phyloP scores from a whole-genome alignment of 495 filamentous ascomycete species.

The Penicillium soppii region DNA sequence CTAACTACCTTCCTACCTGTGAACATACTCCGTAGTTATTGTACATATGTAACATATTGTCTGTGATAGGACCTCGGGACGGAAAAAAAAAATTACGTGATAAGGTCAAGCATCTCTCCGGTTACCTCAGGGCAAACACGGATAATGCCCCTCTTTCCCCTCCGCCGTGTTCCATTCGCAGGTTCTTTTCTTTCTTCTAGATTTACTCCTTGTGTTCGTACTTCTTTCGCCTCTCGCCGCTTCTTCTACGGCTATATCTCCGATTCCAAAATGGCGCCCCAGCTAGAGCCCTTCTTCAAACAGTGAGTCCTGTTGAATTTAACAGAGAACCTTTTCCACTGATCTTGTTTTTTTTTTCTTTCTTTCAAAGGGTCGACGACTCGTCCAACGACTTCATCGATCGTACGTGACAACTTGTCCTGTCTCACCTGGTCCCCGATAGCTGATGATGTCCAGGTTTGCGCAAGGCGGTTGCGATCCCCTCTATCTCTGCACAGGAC shows the following conservation, averaged over 20 bases:
- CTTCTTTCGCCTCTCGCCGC: slow-evolving; percentile 25
- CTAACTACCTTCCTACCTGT: too few relatives aligned
- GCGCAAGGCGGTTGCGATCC: slow-evolving; percentile 89
- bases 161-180: slow-evolving; percentile 35
- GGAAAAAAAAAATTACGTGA: slow-evolving; percentile 27
- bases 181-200: slow-evolving; percentile 18
- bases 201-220: slow-evolving; percentile 12
- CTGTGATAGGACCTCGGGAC: slow-evolving; percentile 23
- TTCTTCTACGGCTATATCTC: slow-evolving; percentile 47
- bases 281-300: slow-evolving; percentile 80
- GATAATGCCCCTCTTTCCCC: slow-evolving; percentile 45
- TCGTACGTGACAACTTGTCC: slow-evolving; percentile 45
- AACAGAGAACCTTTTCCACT: background rate
- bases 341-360: background rate
- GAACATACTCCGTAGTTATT: too few relatives aligned
- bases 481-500: slow-evolving; percentile 90
- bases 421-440: slow-evolving; percentile 1
- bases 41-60: too few relatives aligned
- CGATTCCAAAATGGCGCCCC: slow-evolving; percentile 72
- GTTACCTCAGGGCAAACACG: slow-evolving; percentile 14
- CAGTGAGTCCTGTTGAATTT: slow-evolving; percentile 48
- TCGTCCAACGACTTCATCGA: slow-evolving; percentile 84
- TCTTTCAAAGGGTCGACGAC: slow-evolving; percentile 63
- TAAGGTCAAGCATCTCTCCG: slow-evolving; percentile 13
- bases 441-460: slow-evolving; percentile 51